Conservation (phyloP, 2,329 filamentous ascomycete species). For the Fusarium protoensiforme region DNA sequence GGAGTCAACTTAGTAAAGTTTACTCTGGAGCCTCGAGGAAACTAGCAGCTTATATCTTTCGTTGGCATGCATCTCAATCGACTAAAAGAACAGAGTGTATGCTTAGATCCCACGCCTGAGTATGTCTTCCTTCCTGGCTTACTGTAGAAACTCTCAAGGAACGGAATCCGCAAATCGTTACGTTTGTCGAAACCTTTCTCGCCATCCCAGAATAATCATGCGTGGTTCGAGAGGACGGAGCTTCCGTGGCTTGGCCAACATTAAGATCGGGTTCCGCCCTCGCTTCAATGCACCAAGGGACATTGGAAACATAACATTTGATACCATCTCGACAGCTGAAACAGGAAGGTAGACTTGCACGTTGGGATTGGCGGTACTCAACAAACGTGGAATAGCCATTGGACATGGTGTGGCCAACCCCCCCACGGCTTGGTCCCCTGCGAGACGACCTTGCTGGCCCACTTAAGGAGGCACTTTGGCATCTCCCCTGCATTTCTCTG, state of each 20-base stretch:
- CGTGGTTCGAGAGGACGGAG: neutral
- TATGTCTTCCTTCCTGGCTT: neutral
- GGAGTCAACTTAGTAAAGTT: neutral
- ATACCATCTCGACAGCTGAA: neutral
- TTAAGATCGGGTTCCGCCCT: slow-evolving; percentile 1
- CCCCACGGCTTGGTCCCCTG: neutral
- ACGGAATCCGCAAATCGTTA: neutral
- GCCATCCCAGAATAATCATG: neutral
- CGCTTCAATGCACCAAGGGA: neutral
- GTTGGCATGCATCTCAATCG: neutral
- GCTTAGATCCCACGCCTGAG: neutral
- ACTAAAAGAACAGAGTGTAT: neutral
- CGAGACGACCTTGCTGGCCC: neutral
- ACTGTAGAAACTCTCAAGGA: neutral
- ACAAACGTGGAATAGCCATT: neutral
- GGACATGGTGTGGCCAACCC: neutral
- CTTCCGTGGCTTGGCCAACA: neutral
- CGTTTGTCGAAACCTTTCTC: neutral
- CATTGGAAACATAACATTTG: neutral
- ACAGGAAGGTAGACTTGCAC: neutral
- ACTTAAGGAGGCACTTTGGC: neutral
- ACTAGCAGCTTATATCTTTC: neutral
- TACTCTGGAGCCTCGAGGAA: neutral
- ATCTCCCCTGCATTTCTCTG: neutral
- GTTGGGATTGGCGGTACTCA: neutral